Percentiles rank a stretch among this genome's conserved stretches.
phyloP scores from a whole-genome alignment of 768 basidiomycete genomes.

The Boletus rubescentipes region DNA sequence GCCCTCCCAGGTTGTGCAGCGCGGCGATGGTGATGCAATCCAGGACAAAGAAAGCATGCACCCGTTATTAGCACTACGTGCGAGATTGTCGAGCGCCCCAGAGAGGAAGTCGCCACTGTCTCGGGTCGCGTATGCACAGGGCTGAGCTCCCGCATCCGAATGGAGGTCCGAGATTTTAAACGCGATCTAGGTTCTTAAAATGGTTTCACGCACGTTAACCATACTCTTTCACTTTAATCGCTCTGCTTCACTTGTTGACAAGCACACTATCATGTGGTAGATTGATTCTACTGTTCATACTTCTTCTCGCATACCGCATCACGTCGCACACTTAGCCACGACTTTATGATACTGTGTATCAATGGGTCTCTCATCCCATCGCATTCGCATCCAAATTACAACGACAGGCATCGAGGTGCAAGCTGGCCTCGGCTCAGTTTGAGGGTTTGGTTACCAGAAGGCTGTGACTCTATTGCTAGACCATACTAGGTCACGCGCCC shows the following conservation, averaged over 20 bases:
- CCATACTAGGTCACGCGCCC: too few species aligned
- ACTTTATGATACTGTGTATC: conserved; percentile 32
- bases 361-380: not conserved
- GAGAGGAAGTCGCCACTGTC: conserved; percentile 29
- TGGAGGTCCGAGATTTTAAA: not conserved
- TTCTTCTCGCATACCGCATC: not conserved
- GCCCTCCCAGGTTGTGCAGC: conserved; percentile 1
- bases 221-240: conserved; percentile 5
- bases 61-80: not conserved
- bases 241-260: conserved; percentile 11
- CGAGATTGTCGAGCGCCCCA: conserved; percentile 15
- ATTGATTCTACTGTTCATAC: conserved; percentile 29
- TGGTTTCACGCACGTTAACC: not conserved
- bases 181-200: not conserved
- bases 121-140: conserved; percentile 15
- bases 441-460: too few species aligned
- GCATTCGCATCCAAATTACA: not conserved
- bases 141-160: conserved; percentile 18
- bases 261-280: conserved; percentile 14
- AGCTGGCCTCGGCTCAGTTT: too few species aligned
- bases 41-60: conserved; percentile 5
- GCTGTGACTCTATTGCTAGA: too few species aligned
- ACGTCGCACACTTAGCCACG: not conserved
- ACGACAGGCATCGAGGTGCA: too few species aligned
- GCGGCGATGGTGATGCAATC: not conserved